Evolutionary conservation across 163 green algal genomes (phyloP).

Genomic region (Scenedesmus sp.): DNA sequence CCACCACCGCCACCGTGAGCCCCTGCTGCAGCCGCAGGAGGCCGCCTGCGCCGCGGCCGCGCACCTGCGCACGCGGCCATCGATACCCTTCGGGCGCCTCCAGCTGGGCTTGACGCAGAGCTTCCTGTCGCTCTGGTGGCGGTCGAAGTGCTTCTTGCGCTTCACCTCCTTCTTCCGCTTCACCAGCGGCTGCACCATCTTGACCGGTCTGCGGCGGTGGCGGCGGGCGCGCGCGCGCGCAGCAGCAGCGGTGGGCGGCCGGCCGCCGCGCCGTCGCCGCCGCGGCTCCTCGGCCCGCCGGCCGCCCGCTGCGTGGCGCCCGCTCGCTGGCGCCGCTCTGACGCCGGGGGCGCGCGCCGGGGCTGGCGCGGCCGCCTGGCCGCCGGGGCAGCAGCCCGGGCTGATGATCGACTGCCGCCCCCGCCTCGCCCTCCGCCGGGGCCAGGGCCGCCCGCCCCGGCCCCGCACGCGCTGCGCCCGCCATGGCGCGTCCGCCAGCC

Average conservation of each 20-base stretch:
- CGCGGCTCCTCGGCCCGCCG: no score
- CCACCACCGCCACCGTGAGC: not conserved
- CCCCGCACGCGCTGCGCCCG: no score
- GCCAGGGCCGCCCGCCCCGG: no score
- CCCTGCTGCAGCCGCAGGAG: not conserved
- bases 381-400: no score
- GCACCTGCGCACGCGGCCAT: constrained; percentile 86
- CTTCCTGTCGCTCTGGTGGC: constrained; percentile 94
- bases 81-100: constrained; percentile 98
- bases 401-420: no score
- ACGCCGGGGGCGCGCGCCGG: no score
- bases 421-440: no score
- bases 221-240: not conserved
- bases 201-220: constrained; percentile 43
- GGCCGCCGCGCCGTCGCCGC: no score
- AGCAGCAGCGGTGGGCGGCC: not conserved
- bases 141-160: constrained; percentile 92
- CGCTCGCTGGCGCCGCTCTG: no score
- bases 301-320: no score
- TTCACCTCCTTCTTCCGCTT: constrained; percentile 79
- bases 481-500: no score
- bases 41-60: not conserved
- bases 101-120: constrained; percentile 87
- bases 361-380: no score
- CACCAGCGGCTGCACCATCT: constrained; percentile 82